A percentile compares a stretch with the other conserved stretches of the same genome.
Conservation (phyloP, 768 basidiomycete genomes). For the Obba rivulosa region DNA sequence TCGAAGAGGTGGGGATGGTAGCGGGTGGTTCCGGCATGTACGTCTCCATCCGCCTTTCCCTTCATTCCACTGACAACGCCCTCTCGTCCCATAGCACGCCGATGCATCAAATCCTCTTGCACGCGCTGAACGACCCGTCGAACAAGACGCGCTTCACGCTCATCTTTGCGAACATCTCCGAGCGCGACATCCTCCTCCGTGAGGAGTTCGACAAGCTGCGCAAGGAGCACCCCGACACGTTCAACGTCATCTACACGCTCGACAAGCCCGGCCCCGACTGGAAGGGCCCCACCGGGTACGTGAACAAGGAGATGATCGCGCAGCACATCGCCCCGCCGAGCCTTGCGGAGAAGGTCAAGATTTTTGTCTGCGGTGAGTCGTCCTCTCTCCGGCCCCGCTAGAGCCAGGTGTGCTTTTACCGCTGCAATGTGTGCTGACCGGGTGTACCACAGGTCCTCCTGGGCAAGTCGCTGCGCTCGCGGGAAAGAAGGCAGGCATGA, state of each 20-base stretch:
- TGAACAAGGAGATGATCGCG: conserved; percentile 68
- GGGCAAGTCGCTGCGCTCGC: conserved; percentile 83
- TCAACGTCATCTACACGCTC: conserved; percentile 82
- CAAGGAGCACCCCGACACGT: conserved; percentile 60
- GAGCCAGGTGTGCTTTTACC: too few species aligned
- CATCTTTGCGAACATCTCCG: conserved; percentile 86
- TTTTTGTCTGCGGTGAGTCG: conserved; percentile 80
- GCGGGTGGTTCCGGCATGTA: conserved; percentile 94
- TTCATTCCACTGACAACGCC: not conserved
- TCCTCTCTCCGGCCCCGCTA: not conserved
- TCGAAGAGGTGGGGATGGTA: conserved; percentile 82
- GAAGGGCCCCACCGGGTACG: conserved; percentile 68
- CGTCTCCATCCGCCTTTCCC: conserved; percentile 18
- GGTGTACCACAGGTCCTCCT: conserved; percentile 56
- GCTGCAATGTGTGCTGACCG: conserved; percentile 1
- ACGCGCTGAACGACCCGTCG: conserved; percentile 62
- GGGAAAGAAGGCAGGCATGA: conserved; percentile 83
- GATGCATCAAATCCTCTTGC: conserved; percentile 73
- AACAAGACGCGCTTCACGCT: conserved; percentile 96
- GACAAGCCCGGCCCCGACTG: conserved; percentile 72
- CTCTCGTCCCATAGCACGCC: conserved; percentile 51
- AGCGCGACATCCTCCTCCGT: conserved; percentile 84
- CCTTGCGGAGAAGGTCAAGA: conserved; percentile 73
- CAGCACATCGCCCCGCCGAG: conserved; percentile 62
- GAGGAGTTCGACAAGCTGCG: conserved; percentile 69